phyloP scores from a whole-genome alignment of 345 rosid species.

The Salix arbutifolia region DNA sequence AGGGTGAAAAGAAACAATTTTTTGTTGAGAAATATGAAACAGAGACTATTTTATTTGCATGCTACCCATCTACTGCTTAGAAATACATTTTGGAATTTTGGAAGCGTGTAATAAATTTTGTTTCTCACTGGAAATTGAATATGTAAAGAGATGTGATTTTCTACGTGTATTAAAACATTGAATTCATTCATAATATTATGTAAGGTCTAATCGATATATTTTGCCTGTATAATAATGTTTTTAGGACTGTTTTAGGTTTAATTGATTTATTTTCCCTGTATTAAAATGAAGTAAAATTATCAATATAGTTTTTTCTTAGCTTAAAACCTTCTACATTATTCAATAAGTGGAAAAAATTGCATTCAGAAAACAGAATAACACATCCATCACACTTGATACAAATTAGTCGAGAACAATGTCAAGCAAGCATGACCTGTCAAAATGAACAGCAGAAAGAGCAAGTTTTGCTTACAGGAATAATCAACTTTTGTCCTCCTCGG shows the following conservation, averaged over 20 bases:
- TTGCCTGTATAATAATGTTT: background rate
- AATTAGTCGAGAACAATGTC: background rate
- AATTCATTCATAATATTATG: background rate
- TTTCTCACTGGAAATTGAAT: background rate
- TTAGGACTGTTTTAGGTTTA: background rate
- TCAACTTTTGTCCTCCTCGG: slow-evolving; percentile 82
- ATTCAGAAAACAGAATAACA: background rate
- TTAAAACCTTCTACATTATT: no score
- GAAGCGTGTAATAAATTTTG: background rate
- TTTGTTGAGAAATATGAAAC: background rate
- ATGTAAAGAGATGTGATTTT: background rate
- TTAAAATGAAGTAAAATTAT: background rate
- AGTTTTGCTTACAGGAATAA: slow-evolving; percentile 69
- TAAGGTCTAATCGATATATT: background rate
- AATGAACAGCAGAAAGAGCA: slow-evolving; percentile 11
- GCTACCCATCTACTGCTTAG: background rate
- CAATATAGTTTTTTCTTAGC: no score
- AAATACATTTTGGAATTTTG: background rate
- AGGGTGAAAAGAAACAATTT: no score
- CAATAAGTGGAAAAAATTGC: background rate
- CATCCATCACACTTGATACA: background rate
- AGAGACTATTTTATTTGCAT: background rate
- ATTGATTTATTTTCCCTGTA: background rate
- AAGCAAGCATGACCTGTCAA: slow-evolving; percentile 1
- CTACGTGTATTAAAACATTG: background rate